A percentile compares a stretch with the other conserved stretches of the same genome.
Evolutionary conservation across 441 rosid genomes (phyloP).

Genomic region (Manihot esculenta): DNA sequence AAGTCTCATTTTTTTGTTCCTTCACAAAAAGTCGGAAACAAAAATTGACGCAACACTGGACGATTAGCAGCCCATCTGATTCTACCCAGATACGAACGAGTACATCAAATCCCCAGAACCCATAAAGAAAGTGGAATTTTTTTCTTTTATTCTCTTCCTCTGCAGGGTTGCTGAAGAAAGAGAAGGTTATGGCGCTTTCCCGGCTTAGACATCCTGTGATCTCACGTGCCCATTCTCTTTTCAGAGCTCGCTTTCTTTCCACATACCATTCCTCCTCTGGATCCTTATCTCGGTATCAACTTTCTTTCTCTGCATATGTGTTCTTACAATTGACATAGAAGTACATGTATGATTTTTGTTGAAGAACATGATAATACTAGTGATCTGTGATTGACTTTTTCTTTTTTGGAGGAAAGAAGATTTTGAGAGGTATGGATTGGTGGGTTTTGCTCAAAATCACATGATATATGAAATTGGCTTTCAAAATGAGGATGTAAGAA

Average conservation of each 20-base stretch:
- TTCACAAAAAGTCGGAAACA: not conserved
- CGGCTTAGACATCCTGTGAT: constrained; percentile 72
- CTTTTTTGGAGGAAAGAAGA: not conserved
- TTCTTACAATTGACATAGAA: not conserved
- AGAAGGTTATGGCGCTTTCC: constrained; percentile 63
- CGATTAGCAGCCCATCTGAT: not conserved
- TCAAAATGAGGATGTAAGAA: not conserved
- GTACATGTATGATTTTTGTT: not conserved
- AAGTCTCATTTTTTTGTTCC: no score
- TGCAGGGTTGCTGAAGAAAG: not conserved
- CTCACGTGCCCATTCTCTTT: constrained; percentile 54
- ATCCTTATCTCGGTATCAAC: constrained; percentile 50
- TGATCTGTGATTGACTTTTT: not conserved
- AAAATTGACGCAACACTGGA: not conserved
- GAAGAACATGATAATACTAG: not conserved
- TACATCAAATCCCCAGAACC: not conserved
- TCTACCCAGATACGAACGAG: not conserved
- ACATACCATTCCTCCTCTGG: constrained; percentile 42
- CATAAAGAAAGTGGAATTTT: not conserved
- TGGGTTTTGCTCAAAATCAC: not conserved
- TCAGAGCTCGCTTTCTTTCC: constrained; percentile 68
- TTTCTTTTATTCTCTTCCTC: not conserved
- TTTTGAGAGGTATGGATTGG: not conserved
- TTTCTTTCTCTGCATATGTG: not conserved
- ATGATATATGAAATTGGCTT: not conserved